Evolutionary conservation across 2,329 filamentous ascomycete genomes (phyloP), one percentile per base, ranked within the genome.

Genomic region (Beauveria caledonica): DNA sequence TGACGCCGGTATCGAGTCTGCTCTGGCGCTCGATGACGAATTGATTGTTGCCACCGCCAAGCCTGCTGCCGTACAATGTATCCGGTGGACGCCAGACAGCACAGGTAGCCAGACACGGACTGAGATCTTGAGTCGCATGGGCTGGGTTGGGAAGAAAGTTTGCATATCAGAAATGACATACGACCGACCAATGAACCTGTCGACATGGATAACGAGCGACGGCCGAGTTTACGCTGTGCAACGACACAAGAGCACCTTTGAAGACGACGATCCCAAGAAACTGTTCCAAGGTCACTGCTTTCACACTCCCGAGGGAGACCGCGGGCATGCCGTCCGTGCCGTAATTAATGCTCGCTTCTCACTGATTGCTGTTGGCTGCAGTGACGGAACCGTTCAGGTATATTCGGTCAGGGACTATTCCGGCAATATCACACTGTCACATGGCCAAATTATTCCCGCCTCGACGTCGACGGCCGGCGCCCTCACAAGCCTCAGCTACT

Each of bases 331-430:
- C 1, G 77, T 85, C 2, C 88, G 85, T 63, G 89, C 89, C 49
- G 86, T 92, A 5, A 91, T 99, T 66, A 97, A 99, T 73, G 93
- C 94, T 6, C 83, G 93, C 8, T 99, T 99, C 72, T 99, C 94
- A 1, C 79, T 99, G 10, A 87, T 99, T 64, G 92, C 93, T 2
- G 83, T 97, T 21, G 92, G 89, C 13, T 96, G 91, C 67, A 79
- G 77, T 11, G 87, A 90, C 71, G 92, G 93, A 9, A 84, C 84
- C 25, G 86, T 99, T 48, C 83, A 87, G 62, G 88, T 97, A n/a
- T 99, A 97, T 69, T 92, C 87, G 1, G 94, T 92, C 36, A 87
- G 89, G 70, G 94, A 99, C 71, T 97, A 99, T 68, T 86, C 87
- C 5, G 94, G 94, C 49, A 96, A 96, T 68, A 92, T 99, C 58